Base-by-base conservation (phyloP, 192 early-diverging fungal genomes). In the Lunasporangiospora selenospora region DNA sequence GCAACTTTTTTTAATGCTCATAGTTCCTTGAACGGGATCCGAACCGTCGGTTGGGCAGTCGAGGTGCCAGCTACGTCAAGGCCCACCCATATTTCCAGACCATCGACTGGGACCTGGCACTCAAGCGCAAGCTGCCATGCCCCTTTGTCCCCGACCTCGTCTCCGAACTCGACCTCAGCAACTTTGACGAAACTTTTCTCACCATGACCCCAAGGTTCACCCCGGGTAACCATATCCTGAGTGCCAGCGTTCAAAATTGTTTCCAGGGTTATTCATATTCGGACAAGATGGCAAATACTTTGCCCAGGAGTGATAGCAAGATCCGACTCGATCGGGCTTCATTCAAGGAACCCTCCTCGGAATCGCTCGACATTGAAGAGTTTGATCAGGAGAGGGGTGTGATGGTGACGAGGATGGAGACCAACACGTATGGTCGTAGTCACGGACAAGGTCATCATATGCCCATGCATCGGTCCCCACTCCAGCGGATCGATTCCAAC, bases 31-130 rank as follows among this genome's bases (percentile, higher is more conserved):
- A 80, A 54, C 73, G 80, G 29, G 76, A 84, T 27, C 93, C 94
- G 2, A 40, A 46, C 1, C 47, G 64, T n/a, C 81, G 94, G 9
- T 71, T 96, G 4, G 94, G 94, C 18, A 62, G 65, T 15, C 45
- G 43, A 13, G 92, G 92, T 29, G 79, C 79, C 0, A 67, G 67
- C 3, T 84, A 91, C 8, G 87, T 96, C 43, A 92, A 91, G 54
- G 33, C 53, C 13, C 93, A 95, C 63, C 80, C 85, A 1, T 95
- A 89, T 53, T 96, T 96, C 66, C 62, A 66, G 26, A 66, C 61
- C 18, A 79, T 93, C 21, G 80, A 91, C 58, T 96, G 92, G 92
- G 84, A 91, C 18, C 79, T 84, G 23, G 85, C 93, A 27, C 67
- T 86, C 31, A 49, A 88, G 15, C 75, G 84, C 27, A 66, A 80